These are phyloP conservation scores for Gilbertella persicaria DNA, from an alignment of 371 early-diverging fungal species.

Conservation along the genomic window DNA sequence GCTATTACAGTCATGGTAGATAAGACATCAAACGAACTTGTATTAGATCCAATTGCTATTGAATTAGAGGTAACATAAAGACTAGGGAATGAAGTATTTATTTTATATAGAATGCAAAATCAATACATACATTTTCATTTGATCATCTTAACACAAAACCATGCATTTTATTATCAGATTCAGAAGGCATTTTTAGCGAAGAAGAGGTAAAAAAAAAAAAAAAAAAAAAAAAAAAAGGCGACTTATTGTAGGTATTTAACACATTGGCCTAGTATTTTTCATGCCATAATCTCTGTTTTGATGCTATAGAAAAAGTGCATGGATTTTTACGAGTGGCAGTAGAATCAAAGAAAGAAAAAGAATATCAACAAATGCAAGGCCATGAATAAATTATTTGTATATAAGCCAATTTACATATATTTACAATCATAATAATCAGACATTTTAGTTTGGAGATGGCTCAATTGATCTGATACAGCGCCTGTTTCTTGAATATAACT, in stretches of 20 bases:
- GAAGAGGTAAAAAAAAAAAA: conserved; percentile 54
- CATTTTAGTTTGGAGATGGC: too few species aligned
- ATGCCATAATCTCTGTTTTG: conserved; percentile 48
- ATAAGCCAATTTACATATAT: too few species aligned
- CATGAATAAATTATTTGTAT: conserved; percentile 1
- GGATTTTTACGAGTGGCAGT: conserved; percentile 61
- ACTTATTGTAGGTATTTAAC: background rate
- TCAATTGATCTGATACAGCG: too few species aligned
- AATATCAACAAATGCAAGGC: conserved; percentile 41
- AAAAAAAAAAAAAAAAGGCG: background rate
- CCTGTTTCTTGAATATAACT: too few species aligned
- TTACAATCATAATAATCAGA: too few species aligned
- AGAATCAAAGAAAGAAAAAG: conserved; percentile 58
- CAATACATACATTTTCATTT: conserved; percentile 87
- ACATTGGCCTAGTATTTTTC: conserved; percentile 39
- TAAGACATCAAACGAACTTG: conserved; percentile 51
- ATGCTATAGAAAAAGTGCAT: conserved; percentile 56
- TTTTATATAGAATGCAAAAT: conserved; percentile 64
- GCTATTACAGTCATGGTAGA: conserved; percentile 76
- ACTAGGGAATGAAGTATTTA: too few species aligned
- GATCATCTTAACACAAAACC: conserved; percentile 48
- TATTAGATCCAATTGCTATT: conserved; percentile 79
- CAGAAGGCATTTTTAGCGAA: conserved; percentile 69
- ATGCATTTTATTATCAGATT: conserved; percentile 56
- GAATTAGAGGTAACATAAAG: conserved; percentile 69